Base-by-base conservation (phyloP, 2,329 filamentous ascomycete species). In the Clonostachys rosea region DNA sequence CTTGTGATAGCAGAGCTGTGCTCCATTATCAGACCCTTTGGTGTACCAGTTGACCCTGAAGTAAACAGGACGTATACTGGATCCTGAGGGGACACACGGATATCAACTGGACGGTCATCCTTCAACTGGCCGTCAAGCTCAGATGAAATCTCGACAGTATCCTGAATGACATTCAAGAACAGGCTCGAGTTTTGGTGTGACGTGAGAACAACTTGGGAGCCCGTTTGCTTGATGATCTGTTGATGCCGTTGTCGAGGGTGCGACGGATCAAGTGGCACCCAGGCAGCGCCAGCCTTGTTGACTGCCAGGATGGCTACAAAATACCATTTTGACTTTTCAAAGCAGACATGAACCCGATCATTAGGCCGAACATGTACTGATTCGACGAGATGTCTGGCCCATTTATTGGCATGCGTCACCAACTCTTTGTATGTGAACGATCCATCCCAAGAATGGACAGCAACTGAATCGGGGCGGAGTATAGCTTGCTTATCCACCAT, bases 361-460 rank as follows among this genome's bases (percentile, higher is more conserved):
- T 43, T 37, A 2, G 45, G 35, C 33, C 34, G 34, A 36, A 51
- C 48, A 3, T 40, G 42, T 30, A 20, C 37, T 5, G n/a, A 14
- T 5, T 50, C 43, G 6, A 48, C 35, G 14, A 51, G 45, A 5
- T 41, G 33, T 8, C 37, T n/a, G 6, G 43, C 43, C 33, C 35
- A 30, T 18, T n/a, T 34, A 34, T 45, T 37, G 30, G 33, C 16
- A 7, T 17, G 33, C 12, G 11, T 18, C 17, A 35, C 35, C 13
- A 47, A 40, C 40, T 47, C 39, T 11, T 30, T 35, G 24, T 48
- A 48, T 13, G 46, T 44, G 12, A 43, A 30, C 17, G 17, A n/a
- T 49, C 70, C 69, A 47, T 74, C 70, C 69, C 69, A 73, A 3
- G 70, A 69, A 42, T 67, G 55, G 34, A 74, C 62, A 18, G 44